These are phyloP conservation scores for Trichaptum fuscoviolaceum DNA, from an alignment of 768 basidiomycete genomes.

Conservation along the genomic window DNA sequence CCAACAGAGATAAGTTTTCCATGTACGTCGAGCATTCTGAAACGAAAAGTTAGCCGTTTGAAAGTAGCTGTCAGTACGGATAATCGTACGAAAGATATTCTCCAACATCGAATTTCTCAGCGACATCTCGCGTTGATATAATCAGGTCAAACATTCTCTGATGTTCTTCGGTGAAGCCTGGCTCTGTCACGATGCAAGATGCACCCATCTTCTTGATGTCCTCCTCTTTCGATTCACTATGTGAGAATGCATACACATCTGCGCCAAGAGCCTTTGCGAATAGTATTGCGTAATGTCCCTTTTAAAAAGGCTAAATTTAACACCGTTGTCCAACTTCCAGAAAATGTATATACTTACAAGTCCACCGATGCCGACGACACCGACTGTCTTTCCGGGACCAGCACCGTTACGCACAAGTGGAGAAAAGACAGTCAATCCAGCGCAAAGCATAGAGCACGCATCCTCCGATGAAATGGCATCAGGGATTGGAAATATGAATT, in stretches of 20 bases:
- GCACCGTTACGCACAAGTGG: constrained; percentile 50
- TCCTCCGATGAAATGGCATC: constrained; percentile 43
- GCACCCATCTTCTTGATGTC: constrained; percentile 59
- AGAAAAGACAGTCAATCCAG: constrained; percentile 56
- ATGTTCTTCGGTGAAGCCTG: constrained; percentile 32
- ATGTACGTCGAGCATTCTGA: constrained; percentile 42
- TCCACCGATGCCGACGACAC: constrained; percentile 62
- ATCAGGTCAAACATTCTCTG: constrained; percentile 46
- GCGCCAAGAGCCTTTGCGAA: constrained; percentile 53
- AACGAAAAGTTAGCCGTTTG: constrained; percentile 25
- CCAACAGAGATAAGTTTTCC: constrained; percentile 56
- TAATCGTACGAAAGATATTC: not conserved
- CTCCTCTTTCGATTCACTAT: constrained; percentile 44
- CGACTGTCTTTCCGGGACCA: constrained; percentile 61
- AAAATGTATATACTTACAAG: constrained; percentile 18
- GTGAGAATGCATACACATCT: constrained; percentile 54
- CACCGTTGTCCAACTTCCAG: not conserved
- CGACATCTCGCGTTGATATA: constrained; percentile 27
- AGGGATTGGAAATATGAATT: constrained; percentile 58
- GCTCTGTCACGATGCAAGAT: constrained; percentile 40
- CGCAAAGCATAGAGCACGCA: constrained; percentile 63
- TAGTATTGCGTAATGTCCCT: constrained; percentile 32
- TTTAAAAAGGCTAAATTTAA: not conserved
- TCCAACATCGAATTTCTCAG: constrained; percentile 12
- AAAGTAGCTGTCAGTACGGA: constrained; percentile 22